These are phyloP conservation scores for Phaseolus lunatus DNA, from an alignment of 306 rosid species.

Conservation along the genomic window DNA sequence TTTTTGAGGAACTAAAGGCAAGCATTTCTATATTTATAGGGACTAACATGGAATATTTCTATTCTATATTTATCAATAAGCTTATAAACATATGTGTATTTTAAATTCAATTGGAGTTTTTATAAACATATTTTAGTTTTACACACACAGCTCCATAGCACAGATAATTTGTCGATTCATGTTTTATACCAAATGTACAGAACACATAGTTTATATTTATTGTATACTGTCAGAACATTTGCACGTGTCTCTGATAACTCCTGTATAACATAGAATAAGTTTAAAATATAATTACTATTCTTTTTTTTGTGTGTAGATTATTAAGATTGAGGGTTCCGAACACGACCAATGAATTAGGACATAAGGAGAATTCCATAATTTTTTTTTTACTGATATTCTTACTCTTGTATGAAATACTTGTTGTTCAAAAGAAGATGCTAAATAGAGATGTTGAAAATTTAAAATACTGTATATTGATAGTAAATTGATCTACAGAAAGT, in stretches of 20 bases:
- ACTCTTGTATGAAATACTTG: not conserved
- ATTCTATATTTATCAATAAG: slow-evolving; percentile 4
- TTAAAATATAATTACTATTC: not conserved
- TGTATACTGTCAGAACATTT: slow-evolving; percentile 5
- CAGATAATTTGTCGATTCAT: slow-evolving; percentile 9
- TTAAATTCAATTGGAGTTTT: not conserved
- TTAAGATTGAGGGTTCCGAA: slow-evolving; percentile 15
- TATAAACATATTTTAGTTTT: slow-evolving; percentile 9
- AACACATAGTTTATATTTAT: slow-evolving; percentile 7
- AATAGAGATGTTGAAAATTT: slow-evolving; percentile 7
- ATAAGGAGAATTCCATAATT: slow-evolving; percentile 3
- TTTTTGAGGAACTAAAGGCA: not conserved
- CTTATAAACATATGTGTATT: slow-evolving; percentile 9
- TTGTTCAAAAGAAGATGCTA: not conserved
- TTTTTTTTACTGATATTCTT: not conserved
- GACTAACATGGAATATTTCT: not conserved
- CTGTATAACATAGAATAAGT: slow-evolving; percentile 9
- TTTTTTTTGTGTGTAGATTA: not conserved
- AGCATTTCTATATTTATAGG: not conserved
- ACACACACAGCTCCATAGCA: not conserved
- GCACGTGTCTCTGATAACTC: slow-evolving; percentile 21
- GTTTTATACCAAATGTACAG: not conserved
- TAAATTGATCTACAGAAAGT: slow-evolving; percentile 17
- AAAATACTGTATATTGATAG: slow-evolving; percentile 15
- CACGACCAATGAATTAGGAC: slow-evolving; percentile 1